Base-by-base conservation (phyloP, 441 rosid genomes). In the Eruca vesicaria region DNA sequence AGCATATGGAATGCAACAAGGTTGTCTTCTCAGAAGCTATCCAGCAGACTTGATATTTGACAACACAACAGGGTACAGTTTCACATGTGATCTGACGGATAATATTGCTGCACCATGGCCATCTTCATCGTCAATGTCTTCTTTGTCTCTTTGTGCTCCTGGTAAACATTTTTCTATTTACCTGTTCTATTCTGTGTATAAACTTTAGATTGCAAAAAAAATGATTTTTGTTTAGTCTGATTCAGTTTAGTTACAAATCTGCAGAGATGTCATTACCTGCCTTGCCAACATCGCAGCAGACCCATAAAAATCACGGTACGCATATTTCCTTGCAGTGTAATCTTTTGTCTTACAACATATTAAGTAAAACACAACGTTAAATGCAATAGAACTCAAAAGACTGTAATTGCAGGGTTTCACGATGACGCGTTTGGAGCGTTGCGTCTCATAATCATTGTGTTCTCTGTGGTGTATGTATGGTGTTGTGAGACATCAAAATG, bases 71-170 rank as follows among this genome's bases (percentile, higher is more conserved):
- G 99, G 98, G 60, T 90, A 82, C 86, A 90, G 97, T 74, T 91
- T 95, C 85, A 89, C 95, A 11, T 95, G 98, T 67, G 99, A 95
- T 83, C 80, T 95, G 81, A 88, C 90, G 38, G 99, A 95, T 82
- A 95, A 95, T 78, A 93, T 91, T 66, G 96, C 81, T 18, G 98
- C 99, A 33, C 99, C 99, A 32, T 95, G 99, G 99, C 99, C 99
- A 63, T 82, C 87, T 62, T 92, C 99, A 10, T 86, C 97, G 29
- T 88, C 99, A 69, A 74, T 90, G 83, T 82, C 98, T 48, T 86
- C 98, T 21, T 43, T 93, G 79, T 92, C 99, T 64, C 89, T 93
- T 18, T 95, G 99, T 82, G 97, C 98, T 63, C 96, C 98, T 38
- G 99, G 98, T 94, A 83, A 38, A 67, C 69, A 66, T 21, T 48